Conservation (phyloP, 805 yeast species). For the Candida quercuum region DNA sequence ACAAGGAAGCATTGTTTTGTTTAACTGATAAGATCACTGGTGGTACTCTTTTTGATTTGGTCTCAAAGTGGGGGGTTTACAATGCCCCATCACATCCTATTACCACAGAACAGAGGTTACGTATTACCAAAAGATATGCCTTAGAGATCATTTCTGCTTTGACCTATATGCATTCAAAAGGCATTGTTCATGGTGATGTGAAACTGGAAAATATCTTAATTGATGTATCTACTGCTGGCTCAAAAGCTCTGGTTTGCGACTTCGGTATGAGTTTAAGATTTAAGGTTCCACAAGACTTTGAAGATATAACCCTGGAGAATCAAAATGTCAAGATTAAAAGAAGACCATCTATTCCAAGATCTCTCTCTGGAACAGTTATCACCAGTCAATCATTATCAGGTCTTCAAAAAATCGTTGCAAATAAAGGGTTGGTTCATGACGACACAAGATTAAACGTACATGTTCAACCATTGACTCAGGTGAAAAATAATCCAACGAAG, state of each 20-base stretch:
- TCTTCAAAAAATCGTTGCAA: slow-evolving; percentile 21
- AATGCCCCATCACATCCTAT: slow-evolving; percentile 25
- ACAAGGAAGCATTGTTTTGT: slow-evolving; percentile 61
- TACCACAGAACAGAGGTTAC: slow-evolving; percentile 29
- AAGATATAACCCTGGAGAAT: slow-evolving; percentile 25
- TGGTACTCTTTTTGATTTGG: slow-evolving; percentile 79
- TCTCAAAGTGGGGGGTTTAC: slow-evolving; percentile 56
- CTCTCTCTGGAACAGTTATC: slow-evolving; percentile 24
- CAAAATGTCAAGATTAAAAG: slow-evolving; percentile 13
- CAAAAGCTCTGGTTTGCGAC: slow-evolving; percentile 63
- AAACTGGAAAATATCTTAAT: slow-evolving; percentile 69
- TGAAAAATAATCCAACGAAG: slow-evolving; percentile 4
- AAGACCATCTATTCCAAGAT: slow-evolving; percentile 29
- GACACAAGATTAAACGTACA: slow-evolving; percentile 17
- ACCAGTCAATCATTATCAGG: slow-evolving; percentile 6
- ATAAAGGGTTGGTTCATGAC: slow-evolving; percentile 26
- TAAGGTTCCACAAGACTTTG: slow-evolving; percentile 10
- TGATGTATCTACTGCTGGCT: slow-evolving; percentile 36
- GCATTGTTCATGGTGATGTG: slow-evolving; percentile 70
- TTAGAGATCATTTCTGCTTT: slow-evolving; percentile 56
- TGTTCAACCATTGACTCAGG: background rate
- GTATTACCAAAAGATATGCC: slow-evolving; percentile 32
- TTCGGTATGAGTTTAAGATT: slow-evolving; percentile 70
- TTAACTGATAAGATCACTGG: slow-evolving; percentile 62
- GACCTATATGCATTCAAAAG: slow-evolving; percentile 55